These are phyloP conservation scores for Phaseolus lunatus DNA, from an alignment of 306 rosid species.

Conservation along the genomic window DNA sequence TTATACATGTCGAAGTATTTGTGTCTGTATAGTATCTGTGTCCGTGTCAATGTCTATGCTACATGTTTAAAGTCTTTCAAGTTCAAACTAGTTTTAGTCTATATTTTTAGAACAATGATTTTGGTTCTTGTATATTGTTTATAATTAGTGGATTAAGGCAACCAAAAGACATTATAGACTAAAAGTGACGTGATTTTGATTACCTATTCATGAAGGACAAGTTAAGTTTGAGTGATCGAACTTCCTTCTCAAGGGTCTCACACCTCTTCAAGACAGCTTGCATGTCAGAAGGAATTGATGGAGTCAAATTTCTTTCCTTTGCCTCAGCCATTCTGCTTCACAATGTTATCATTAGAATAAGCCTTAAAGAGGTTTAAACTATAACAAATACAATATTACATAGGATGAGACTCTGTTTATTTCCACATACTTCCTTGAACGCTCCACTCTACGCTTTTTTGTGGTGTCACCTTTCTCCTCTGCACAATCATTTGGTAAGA, in stretches of 20 bases:
- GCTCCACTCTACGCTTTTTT: conserved; percentile 95
- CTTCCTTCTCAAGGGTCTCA: conserved; percentile 95
- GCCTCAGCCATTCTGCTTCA: conserved; percentile 95
- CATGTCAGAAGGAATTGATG: conserved; percentile 83
- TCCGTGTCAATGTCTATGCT: no score
- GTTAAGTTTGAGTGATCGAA: conserved; percentile 85
- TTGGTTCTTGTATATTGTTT: neutral
- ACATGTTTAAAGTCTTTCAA: no score
- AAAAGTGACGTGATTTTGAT: conserved; percentile 4
- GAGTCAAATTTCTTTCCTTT: conserved; percentile 85
- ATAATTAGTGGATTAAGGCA: no score
- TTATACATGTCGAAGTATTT: no score
- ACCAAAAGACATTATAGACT: neutral
- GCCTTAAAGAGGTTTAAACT: neutral
- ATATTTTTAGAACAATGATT: no score
- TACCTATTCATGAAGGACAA: conserved; percentile 98
- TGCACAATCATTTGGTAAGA: conserved; percentile 58
- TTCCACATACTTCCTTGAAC: conserved; percentile 82
- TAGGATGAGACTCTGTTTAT: conserved; percentile 23
- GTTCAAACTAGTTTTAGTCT: neutral
- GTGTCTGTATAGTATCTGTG: no score
- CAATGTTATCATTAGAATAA: conserved; percentile 30
- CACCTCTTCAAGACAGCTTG: conserved; percentile 88
- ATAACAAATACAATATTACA: neutral
- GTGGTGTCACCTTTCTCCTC: conserved; percentile 84